These are phyloP conservation scores for Stachybotrys chlorohalonatus DNA, from an alignment of 2,329 filamentous ascomycete genomes.

Conservation along the genomic window DNA sequence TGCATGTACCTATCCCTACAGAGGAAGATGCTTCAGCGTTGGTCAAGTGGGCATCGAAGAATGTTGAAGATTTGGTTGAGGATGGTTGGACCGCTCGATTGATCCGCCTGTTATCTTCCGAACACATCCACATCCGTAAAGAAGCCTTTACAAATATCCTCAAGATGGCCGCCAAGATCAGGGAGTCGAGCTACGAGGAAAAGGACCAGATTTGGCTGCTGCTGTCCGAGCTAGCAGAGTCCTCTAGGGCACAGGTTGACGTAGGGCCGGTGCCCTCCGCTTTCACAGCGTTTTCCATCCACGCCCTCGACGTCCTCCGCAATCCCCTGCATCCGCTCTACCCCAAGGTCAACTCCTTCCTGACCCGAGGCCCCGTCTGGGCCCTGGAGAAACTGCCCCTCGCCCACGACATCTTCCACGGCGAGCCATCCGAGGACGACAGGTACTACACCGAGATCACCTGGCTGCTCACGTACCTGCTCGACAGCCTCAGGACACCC, in stretches of 20 bases:
- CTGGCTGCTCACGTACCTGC: slow-evolving; percentile 65
- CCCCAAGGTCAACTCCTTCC: slow-evolving; percentile 74
- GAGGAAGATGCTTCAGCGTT: slow-evolving; percentile 44
- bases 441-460: slow-evolving; percentile 61
- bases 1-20: slow-evolving; percentile 36
- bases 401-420: slow-evolving; percentile 51
- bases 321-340: slow-evolving; percentile 79
- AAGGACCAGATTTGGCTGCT: slow-evolving; percentile 72
- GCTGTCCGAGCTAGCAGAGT: slow-evolving; percentile 72
- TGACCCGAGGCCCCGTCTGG: slow-evolving; percentile 73
- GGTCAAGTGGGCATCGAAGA: slow-evolving; percentile 63
- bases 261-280: slow-evolving; percentile 58
- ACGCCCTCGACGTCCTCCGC: slow-evolving; percentile 59
- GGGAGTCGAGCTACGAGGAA: slow-evolving; percentile 64
- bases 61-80: slow-evolving; percentile 69
- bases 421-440: slow-evolving; percentile 64
- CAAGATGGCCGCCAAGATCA: slow-evolving; percentile 53
- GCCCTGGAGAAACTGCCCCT: slow-evolving; percentile 62
- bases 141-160: slow-evolving; percentile 65
- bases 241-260: slow-evolving; percentile 47
- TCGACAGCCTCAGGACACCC: slow-evolving; percentile 54
- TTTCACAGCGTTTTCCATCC: slow-evolving; percentile 65
- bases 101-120: slow-evolving; percentile 66
- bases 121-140: slow-evolving; percentile 65
- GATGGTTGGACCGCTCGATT: slow-evolving; percentile 64